A percentile compares a stretch with the other conserved stretches of the same genome.
Evolutionary conservation across 306 rosid genomes (phyloP).

Genomic region (Coriaria nepalensis): DNA sequence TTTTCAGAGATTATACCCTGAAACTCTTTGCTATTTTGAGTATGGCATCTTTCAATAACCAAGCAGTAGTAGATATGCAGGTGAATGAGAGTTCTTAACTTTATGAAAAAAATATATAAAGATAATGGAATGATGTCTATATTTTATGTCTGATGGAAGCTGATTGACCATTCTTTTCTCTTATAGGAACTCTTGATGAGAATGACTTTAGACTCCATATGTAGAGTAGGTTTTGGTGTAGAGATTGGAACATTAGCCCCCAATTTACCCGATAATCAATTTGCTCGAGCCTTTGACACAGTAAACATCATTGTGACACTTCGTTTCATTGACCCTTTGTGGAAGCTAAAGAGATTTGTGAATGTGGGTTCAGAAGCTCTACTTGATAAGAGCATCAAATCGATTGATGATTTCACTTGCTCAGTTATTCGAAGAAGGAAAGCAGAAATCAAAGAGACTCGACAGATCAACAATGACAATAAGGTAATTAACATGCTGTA

Average conservation of each 20-base stretch:
- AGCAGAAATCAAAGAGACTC: constrained; percentile 52
- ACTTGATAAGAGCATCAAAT: constrained; percentile 58
- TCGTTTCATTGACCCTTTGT: constrained; percentile 79
- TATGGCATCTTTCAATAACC: constrained; percentile 36
- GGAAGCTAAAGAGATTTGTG: constrained; percentile 58
- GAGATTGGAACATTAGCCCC: constrained; percentile 83
- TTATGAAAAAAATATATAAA: neutral
- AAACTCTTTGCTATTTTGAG: constrained; percentile 52
- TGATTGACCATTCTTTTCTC: neutral
- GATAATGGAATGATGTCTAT: too few species aligned
- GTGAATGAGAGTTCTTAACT: constrained; percentile 18
- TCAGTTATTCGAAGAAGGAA: constrained; percentile 67
- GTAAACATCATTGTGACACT: constrained; percentile 80
- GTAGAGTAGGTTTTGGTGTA: constrained; percentile 93
- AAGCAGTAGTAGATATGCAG: constrained; percentile 81
- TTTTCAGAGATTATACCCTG: constrained; percentile 55
- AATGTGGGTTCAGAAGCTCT: constrained; percentile 76
- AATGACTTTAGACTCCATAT: constrained; percentile 89
- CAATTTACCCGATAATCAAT: constrained; percentile 51
- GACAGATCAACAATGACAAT: constrained; percentile 16
- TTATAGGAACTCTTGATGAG: constrained; percentile 78
- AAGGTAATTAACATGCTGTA: constrained; percentile 27
- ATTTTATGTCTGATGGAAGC: too few species aligned
- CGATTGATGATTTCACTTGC: constrained; percentile 68
- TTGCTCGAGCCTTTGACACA: constrained; percentile 72